Conservation (phyloP, 495 filamentous ascomycete genomes). For the Lepidopterella palustris region DNA sequence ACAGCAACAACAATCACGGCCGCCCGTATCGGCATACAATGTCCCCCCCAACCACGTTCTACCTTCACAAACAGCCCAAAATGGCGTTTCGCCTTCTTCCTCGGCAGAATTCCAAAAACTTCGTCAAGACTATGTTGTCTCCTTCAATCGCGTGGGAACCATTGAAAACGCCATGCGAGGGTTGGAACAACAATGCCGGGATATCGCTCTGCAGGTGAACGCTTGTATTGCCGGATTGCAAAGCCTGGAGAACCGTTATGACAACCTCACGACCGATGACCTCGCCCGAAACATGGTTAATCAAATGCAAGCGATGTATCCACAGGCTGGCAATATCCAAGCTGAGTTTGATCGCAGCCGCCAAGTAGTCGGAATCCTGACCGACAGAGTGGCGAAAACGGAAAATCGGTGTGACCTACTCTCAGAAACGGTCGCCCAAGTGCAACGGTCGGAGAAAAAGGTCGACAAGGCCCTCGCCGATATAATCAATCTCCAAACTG, state of each 20-base stretch:
- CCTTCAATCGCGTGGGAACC: no score
- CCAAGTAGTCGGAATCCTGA: no score
- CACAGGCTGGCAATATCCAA: neutral
- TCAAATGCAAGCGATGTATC: neutral
- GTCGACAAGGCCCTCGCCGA: no score
- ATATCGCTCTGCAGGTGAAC: neutral
- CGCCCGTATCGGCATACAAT: neutral
- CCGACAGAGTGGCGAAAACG: neutral
- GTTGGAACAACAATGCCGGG: neutral
- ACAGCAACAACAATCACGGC: neutral
- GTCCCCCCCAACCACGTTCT: neutral
- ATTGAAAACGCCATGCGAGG: no score
- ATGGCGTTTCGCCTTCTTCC: neutral
- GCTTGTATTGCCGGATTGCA: neutral
- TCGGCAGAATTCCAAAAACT: no score
- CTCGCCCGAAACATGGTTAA: neutral
- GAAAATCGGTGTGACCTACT: neutral
- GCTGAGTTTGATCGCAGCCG: neutral
- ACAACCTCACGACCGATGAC: constrained; percentile 6
- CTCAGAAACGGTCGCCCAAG: neutral
- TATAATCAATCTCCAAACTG: no score
- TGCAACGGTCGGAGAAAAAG: no score
- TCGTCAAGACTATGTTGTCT: no score
- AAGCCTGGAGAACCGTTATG: neutral
- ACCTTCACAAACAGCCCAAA: neutral